phyloP scores from a whole-genome alignment of 306 rosid species.

The Fagus sylvatica region DNA sequence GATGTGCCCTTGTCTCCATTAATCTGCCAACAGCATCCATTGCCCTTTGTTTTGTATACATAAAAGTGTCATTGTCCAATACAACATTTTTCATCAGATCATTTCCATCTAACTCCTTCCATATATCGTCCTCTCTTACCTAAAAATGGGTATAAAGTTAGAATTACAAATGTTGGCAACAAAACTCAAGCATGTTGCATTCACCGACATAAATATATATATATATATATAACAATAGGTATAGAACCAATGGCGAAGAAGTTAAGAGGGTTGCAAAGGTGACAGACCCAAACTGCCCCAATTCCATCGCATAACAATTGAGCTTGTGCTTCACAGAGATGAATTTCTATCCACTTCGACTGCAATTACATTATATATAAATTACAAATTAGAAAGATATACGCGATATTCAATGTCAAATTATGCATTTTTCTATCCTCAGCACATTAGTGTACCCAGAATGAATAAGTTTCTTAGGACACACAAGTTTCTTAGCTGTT shows the following conservation, averaged over 20 bases:
- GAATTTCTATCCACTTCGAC: slow-evolving; percentile 54
- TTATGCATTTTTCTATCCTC: not conserved
- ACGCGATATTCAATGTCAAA: not conserved
- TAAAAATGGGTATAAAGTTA: slow-evolving; percentile 29
- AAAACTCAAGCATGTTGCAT: slow-evolving; percentile 12
- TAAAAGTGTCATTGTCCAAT: slow-evolving; percentile 41
- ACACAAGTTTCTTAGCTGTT: slow-evolving; percentile 70
- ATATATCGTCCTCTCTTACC: slow-evolving; percentile 63
- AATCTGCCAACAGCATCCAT: slow-evolving; percentile 46
- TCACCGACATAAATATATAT: not conserved
- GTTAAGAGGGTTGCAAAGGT: slow-evolving; percentile 21
- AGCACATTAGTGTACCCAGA: slow-evolving; percentile 16
- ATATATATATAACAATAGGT: not conserved
- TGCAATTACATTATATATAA: slow-evolving; percentile 28
- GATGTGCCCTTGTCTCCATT: slow-evolving; percentile 52
- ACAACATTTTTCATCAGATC: slow-evolving; percentile 38
- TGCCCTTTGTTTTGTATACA: slow-evolving; percentile 59
- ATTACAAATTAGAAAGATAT: slow-evolving; percentile 20
- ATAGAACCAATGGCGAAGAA: slow-evolving; percentile 1
- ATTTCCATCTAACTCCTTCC: slow-evolving; percentile 44
- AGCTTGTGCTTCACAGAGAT: slow-evolving; percentile 68
- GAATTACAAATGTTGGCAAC: slow-evolving; percentile 14
- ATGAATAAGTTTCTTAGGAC: slow-evolving; percentile 32
- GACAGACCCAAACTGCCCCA: slow-evolving; percentile 77
- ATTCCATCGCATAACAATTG: slow-evolving; percentile 63